Base-by-base conservation (phyloP, 2,329 filamentous ascomycete species). In the Atkinsonella texensis region DNA sequence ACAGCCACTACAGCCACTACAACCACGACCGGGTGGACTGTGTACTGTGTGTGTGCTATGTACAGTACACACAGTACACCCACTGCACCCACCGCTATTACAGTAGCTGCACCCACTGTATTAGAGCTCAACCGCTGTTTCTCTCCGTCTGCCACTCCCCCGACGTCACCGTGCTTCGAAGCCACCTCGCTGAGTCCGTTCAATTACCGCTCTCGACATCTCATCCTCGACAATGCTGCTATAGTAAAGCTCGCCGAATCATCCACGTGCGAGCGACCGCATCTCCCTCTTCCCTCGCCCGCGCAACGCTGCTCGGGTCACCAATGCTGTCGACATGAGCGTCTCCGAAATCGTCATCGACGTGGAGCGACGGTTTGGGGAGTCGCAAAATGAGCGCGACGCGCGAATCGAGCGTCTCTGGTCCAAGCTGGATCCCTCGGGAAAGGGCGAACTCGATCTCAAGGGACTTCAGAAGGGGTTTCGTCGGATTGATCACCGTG, bases 401-500 rank as follows among this genome's bases (percentile, higher is more conserved):
- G 79, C 81, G 68, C 81, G 90, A 63, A 80, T 96, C 61, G 84
- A 89, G 70, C 77, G 83, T 66, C 80, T 97, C 63, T 97, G 91
- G 90, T 74, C 73, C 64, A 83, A 80, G 62, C 79, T 98, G 58
- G 89, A 95, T 68, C 84, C 84, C 58, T 79, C 82, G 57, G 76
- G 77, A 53, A 83, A 84, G 60, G 88, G 88, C 53, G 83, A 88
- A 66, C 76, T 98, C 60, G 90, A 97, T 69, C 74, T 94, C 57
- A 83, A 85, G 66, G 89, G 83, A 33, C 73, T 98, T 59, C 85
- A 90, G 70, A 87, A 83, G 70, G 93, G 91, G 4, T 71, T 98
- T 63, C 82, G 76, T 66, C 87, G 83, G 68, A 89, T 97, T 62
- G 90, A 97, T 67, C 93, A 98, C 67, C 93, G 89, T 95, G 64